phyloP scores from a whole-genome alignment of 768 basidiomycete genomes.

The Boletus coccyginus region DNA sequence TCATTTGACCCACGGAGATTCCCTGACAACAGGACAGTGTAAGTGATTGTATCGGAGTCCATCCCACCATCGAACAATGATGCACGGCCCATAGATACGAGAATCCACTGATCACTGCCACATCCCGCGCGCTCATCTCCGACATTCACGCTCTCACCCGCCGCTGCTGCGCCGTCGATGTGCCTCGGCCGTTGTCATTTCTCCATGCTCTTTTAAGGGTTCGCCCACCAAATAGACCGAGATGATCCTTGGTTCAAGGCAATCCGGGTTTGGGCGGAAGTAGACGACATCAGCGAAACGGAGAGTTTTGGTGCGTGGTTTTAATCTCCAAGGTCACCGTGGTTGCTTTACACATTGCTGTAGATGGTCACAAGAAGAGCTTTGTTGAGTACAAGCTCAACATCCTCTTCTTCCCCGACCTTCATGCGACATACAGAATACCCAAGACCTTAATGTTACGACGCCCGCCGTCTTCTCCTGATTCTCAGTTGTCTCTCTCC shows the following conservation, averaged over 20 bases:
- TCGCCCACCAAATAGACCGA: conserved; percentile 13
- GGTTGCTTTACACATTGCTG: neutral
- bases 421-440: conserved; percentile 48
- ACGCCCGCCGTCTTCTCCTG: conserved; percentile 32
- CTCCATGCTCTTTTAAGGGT: conserved; percentile 55
- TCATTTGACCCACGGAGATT: neutral
- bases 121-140: conserved; percentile 66
- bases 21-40: conserved; percentile 22
- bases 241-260: conserved; percentile 57
- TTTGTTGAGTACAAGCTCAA: conserved; percentile 82
- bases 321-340: neutral
- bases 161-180: conserved; percentile 57
- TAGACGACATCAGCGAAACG: conserved; percentile 72
- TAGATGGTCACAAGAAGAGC: conserved; percentile 71
- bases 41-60: conserved; percentile 14
- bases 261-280: conserved; percentile 69
- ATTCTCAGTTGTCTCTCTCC: conserved; percentile 26
- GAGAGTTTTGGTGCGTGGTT: conserved; percentile 67
- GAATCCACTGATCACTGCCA: conserved; percentile 75
- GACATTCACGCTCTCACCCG: conserved; percentile 66
- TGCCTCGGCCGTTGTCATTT: conserved; percentile 65
- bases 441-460: conserved; percentile 39
- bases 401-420: conserved; percentile 69
- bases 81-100: conserved; percentile 52
- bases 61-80: conserved; percentile 6